phyloP scores from a whole-genome alignment of 495 filamentous ascomycete genomes.

The Penicillium simplicissimum region DNA sequence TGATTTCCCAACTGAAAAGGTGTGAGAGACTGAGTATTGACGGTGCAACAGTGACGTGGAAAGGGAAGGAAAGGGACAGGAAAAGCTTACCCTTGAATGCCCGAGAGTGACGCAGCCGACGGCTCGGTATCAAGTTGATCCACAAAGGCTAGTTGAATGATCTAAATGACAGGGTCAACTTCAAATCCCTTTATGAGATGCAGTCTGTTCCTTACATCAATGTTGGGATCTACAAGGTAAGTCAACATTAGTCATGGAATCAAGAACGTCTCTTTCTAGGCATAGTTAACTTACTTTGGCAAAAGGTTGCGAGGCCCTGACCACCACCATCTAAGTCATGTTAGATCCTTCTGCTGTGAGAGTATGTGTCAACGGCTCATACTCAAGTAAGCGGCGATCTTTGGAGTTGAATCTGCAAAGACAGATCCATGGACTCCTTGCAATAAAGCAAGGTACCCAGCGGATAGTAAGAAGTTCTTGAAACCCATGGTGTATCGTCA shows the following conservation, averaged over 20 bases:
- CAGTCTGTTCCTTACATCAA: not conserved
- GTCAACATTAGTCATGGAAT: not conserved
- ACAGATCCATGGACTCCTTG: constrained; percentile 2
- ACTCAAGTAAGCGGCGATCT: constrained; percentile 4
- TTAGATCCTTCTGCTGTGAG: not conserved
- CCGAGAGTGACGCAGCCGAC: not conserved
- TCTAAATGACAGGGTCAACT: not conserved
- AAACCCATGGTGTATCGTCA: constrained; percentile 2
- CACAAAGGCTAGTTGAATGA: constrained; percentile 12
- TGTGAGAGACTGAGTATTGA: not conserved
- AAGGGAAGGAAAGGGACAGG: not conserved
- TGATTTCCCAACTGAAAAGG: not conserved
- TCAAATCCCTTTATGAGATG: too few species aligned
- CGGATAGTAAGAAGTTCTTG: constrained; percentile 1
- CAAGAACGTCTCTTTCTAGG: too few species aligned
- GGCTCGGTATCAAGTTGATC: constrained; percentile 1
- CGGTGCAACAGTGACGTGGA: not conserved
- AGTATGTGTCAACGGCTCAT: not conserved
- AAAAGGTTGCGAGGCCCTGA: constrained; percentile 1
- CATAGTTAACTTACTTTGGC: constrained; percentile 3
- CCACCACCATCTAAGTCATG: constrained; percentile 7
- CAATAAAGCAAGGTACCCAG: constrained; percentile 5
- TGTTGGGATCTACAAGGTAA: not conserved
- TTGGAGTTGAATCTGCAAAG: not conserved
- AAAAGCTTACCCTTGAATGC: not conserved